phyloP scores from a whole-genome alignment of 208 protist genomes.

The Trypanosomatidae sp. region DNA sequence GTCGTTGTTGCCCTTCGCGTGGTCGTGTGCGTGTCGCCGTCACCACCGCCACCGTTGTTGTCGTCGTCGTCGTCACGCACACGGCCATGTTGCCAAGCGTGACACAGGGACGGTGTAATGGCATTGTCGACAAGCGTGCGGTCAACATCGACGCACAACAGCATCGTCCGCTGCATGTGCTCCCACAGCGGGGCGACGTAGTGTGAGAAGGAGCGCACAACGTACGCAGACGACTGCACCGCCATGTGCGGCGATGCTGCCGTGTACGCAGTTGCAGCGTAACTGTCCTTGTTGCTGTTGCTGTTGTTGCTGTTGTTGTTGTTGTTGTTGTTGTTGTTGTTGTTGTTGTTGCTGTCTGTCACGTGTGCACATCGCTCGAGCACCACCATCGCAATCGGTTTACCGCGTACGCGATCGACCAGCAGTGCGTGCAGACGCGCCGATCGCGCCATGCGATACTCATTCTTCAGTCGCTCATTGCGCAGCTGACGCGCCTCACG shows the following conservation, averaged over 20 bases:
- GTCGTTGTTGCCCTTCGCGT: too few species aligned
- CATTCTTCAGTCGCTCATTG: constrained; percentile 47
- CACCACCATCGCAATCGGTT: constrained; percentile 36
- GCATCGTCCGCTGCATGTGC: constrained; percentile 41
- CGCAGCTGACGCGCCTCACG: constrained; percentile 35
- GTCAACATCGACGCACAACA: constrained; percentile 72
- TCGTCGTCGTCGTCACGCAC: too few species aligned
- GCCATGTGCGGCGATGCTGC: constrained; percentile 6
- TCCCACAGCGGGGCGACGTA: constrained; percentile 45
- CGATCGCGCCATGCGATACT: constrained; percentile 47
- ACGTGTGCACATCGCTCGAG: constrained; percentile 10
- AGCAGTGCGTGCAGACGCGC: constrained; percentile 48
- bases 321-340: background rate
- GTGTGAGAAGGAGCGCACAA: constrained; percentile 32
- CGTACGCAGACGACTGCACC: constrained; percentile 21
- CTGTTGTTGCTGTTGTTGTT: background rate
- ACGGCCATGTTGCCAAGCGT: too few species aligned
- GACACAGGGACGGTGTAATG: too few species aligned
- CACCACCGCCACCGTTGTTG: too few species aligned
- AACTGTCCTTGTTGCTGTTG: background rate
- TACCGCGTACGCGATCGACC: constrained; percentile 21
- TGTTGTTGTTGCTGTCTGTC: background rate
- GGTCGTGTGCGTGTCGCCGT: too few species aligned
- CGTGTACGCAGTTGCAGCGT: background rate
- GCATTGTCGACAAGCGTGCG: constrained; percentile 76